Base-by-base conservation (phyloP, 2,329 filamentous ascomycete species). In the Aureobasidium sp. region DNA sequence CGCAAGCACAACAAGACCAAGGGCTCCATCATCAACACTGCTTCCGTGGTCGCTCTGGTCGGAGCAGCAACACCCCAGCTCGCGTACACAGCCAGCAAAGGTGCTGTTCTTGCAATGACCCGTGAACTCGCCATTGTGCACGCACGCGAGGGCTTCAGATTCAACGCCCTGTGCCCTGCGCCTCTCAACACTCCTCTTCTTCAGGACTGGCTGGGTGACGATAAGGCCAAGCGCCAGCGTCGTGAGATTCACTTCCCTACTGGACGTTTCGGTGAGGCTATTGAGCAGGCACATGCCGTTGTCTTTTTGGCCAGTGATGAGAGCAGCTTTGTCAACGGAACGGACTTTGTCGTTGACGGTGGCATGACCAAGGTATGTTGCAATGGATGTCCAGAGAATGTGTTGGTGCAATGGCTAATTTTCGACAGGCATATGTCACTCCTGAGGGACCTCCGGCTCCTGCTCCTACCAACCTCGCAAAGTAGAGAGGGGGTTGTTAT, bases 81-180 rank as follows among this genome's bases (percentile, higher is more conserved):
- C 63, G 92, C 92, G 39, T 97, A 97, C 78, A 97, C 92, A 0
- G 91, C 92, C 15, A 92, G 88, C 78, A 97, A 97, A 81, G 92
- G 92, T 63, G 92, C 92, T 5, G 92, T 97, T 1, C 79, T 96
- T 29, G 92, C 92, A 9, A 81, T 97, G 79, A 97, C 92, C 39
- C 84, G 92, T 64, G 92, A 97, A 75, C 78, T 97, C 66, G 90
- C 92, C 64, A 93, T 96, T 77, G 90, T 95, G 22, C 92, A 97
- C 76, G 92, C 92, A 27, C 84, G 90, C 59, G 92, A 97, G 75
- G 87, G 90, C 47, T 95, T 86, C 80, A 84, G 92, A 65, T 96
- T 97, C 82, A 97, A 97, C 78, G 85, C 86, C 49, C 80, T 97
- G 55, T 97, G 92, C 77, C 92, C 92, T 5, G 91, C 91, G 27